Percentiles rank a stretch among this genome's conserved stretches.
Conservation (phyloP, 495 filamentous ascomycete genomes). For the Penicillium cataractarum region DNA sequence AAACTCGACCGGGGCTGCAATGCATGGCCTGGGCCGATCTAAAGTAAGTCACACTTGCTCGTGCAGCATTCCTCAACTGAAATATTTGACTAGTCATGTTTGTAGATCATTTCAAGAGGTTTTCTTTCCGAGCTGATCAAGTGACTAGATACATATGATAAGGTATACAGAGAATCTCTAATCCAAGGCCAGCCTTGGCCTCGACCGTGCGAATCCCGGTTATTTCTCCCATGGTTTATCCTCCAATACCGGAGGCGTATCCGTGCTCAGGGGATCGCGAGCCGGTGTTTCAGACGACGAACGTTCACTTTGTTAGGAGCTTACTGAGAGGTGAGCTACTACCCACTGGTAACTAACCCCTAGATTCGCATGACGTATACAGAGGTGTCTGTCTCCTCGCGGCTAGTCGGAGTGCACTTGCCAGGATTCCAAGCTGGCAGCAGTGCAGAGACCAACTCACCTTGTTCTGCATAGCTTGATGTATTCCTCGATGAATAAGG, state of each 20-base stretch:
- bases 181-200: neutral
- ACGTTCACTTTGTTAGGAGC: neutral
- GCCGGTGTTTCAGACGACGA: slow-evolving; percentile 5
- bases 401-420: neutral
- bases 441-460: neutral
- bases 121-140: neutral
- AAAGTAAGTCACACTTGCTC: neutral
- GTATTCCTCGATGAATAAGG: neutral
- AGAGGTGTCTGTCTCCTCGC: neutral
- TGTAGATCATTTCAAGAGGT: neutral
- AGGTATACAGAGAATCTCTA: too few relatives aligned
- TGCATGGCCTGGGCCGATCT: neutral
- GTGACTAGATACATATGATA: neutral
- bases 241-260: neutral
- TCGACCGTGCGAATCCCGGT: neutral
- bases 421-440: neutral
- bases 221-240: neutral
- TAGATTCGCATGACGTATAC: neutral
- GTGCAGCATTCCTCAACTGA: neutral
- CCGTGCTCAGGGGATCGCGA: slow-evolving; percentile 2
- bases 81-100: neutral
- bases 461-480: neutral
- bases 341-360: too few relatives aligned
- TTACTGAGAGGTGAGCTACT: too few relatives aligned
- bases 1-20: too few relatives aligned